phyloP scores from a whole-genome alignment of 108 stramenopile species.

The Phaeodactylum tricornutum region DNA sequence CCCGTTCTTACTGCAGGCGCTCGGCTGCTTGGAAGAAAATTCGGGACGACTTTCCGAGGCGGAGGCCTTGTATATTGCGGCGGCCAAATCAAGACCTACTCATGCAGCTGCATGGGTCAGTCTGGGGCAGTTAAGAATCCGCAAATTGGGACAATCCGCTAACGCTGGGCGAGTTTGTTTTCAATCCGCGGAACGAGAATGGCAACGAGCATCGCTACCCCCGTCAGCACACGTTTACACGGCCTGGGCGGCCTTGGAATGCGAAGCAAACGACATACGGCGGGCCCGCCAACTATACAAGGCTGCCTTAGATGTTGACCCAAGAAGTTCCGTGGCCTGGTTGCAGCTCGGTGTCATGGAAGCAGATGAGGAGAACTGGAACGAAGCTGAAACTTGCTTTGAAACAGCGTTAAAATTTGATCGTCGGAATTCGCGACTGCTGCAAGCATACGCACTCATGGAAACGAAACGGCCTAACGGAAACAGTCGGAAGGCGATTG shows the following conservation, averaged over 20 bases:
- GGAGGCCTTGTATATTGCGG: slow-evolving; percentile 61
- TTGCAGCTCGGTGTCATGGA: slow-evolving; percentile 82
- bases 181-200: slow-evolving; percentile 63
- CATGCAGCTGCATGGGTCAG: slow-evolving; percentile 82
- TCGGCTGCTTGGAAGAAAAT: slow-evolving; percentile 74
- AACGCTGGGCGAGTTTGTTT: slow-evolving; percentile 66
- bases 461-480: slow-evolving; percentile 71
- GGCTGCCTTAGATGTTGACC: slow-evolving; percentile 60
- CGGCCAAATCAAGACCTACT: slow-evolving; percentile 55
- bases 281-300: slow-evolving; percentile 51
- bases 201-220: slow-evolving; percentile 39
- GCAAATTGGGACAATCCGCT: slow-evolving; percentile 64
- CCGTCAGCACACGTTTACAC: slow-evolving; percentile 73
- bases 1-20: slow-evolving; percentile 73
- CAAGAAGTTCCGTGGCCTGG: slow-evolving; percentile 66
- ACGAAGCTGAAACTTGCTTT: slow-evolving; percentile 65
- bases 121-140: slow-evolving; percentile 72
- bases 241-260: slow-evolving; percentile 82
- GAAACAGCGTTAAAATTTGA: slow-evolving; percentile 73
- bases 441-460: slow-evolving; percentile 88
- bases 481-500: slow-evolving; percentile 65
- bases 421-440: slow-evolving; percentile 69
- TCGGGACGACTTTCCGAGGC: slow-evolving; percentile 60
- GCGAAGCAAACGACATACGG: slow-evolving; percentile 43
- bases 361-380: slow-evolving; percentile 60